Base-by-base conservation (phyloP, 306 rosid genomes). In the Macrotyloma uniflorum region DNA sequence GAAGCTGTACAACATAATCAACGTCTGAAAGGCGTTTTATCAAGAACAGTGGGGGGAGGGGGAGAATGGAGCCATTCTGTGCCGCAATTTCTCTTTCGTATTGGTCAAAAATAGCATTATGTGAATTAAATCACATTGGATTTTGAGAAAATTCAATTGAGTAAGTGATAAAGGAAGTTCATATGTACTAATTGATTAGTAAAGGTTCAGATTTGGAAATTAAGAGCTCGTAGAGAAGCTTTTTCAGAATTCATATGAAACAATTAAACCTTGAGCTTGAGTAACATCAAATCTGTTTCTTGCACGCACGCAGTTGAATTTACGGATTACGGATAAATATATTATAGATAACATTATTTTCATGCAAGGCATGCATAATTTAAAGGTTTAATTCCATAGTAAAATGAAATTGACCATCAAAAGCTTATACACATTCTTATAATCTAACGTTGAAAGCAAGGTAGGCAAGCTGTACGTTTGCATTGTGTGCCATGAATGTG, bases 391-490 rank as follows among this genome's bases (percentile, higher is more conserved):
- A 40, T 23, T 68, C 61, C 72, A 66, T 16, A 19, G 9, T 22
- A 30, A 20, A 53, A 14, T 65, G 46, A 42, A 65, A 42, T 16
- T 67, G 15, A 65, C 33, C 53, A 67, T 59, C 16, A 30, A 74
- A 67, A 67, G 20, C 8, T 51, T 12, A 5, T 5, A 42, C 5
- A 42, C 43, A 38, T 9, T 8, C 9, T 13, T 11, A 24, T 4
- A 23, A 55, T 40, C 30, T 19, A 61, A 47, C 51, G 36, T 70
- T 35, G 55, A 51, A 69, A 82, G 11, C 75, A 82, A 70, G 35
- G 61, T 61, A 65, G 42, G 9, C 28, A 26, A 72, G 67, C 28
- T 14, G 0, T n/a, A 6, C 14, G 15, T n/a, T 6, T 35, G 4
- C 6, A 40, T 14, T 32, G 23, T 45, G 5, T 35, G 14, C 55